Evolutionary conservation across 106 monocot species (phyloP).

Genomic region (Chionographis japonica): DNA sequence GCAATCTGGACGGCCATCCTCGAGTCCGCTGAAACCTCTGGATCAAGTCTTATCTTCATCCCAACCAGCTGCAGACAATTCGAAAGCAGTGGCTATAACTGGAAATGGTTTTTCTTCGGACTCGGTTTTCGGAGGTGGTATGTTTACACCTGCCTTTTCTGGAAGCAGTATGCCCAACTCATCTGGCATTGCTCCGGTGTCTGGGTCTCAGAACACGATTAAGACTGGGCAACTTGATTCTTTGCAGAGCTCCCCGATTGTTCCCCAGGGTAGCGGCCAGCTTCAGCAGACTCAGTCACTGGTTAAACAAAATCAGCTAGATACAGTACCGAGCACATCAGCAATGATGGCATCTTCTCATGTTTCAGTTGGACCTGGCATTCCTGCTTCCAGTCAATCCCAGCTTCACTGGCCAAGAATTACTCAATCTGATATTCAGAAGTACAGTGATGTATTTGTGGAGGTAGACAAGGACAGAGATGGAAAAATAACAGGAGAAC

Average conservation of each 20-base stretch:
- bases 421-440: conserved; percentile 70
- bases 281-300: conserved; percentile 32
- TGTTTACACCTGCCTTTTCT: conserved; percentile 31
- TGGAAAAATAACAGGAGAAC: conserved; percentile 86
- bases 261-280: conserved; percentile 30
- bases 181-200: conserved; percentile 4
- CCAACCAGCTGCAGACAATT: conserved; percentile 38
- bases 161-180: conserved; percentile 24
- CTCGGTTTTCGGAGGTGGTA: conserved; percentile 52
- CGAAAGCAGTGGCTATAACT: conserved; percentile 46
- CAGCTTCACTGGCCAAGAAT: conserved; percentile 78
- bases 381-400: conserved; percentile 21
- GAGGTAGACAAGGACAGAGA: conserved; percentile 98
- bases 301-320: conserved; percentile 40
- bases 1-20: conserved; percentile 13
- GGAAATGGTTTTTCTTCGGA: conserved; percentile 65
- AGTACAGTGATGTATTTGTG: conserved; percentile 82
- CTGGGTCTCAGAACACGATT: conserved; percentile 30
- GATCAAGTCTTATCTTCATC: conserved; percentile 19
- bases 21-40: conserved; percentile 23
- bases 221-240: conserved; percentile 33
- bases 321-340: conserved; percentile 13
- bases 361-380: conserved; percentile 30
- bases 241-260: conserved; percentile 13
- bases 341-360: conserved; percentile 3